Evolutionary conservation across 2,329 filamentous ascomycete genomes (phyloP).

Genomic region (Aspergillus sp.): DNA sequence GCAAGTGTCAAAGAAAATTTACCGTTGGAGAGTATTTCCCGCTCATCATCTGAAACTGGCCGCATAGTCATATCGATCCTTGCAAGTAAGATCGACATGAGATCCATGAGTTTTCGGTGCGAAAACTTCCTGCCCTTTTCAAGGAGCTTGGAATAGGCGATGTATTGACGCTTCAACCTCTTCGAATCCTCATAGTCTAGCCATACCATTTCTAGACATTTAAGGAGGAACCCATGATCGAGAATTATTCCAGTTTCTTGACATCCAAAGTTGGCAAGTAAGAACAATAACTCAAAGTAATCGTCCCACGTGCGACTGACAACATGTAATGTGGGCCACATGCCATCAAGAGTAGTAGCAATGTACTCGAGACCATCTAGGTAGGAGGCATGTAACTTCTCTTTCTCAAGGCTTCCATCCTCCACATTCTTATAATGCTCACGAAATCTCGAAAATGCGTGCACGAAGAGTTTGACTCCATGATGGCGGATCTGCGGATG

Average conservation of each 20-base stretch:
- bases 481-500: constrained; percentile 57
- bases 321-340: constrained; percentile 65
- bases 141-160: constrained; percentile 40
- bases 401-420: constrained; percentile 24
- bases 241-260: constrained; percentile 61
- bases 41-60: constrained; percentile 26
- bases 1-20: constrained; percentile 33
- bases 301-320: constrained; percentile 71
- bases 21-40: constrained; percentile 25
- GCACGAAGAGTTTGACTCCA: constrained; percentile 53
- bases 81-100: constrained; percentile 41
- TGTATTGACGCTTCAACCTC: constrained; percentile 56
- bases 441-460: constrained; percentile 56
- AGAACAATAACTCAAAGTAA: constrained; percentile 68
- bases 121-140: constrained; percentile 50
- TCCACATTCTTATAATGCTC: constrained; percentile 25
- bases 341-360: constrained; percentile 51
- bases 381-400: constrained; percentile 28
- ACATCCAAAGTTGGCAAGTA: constrained; percentile 63
- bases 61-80: constrained; percentile 38
- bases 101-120: constrained; percentile 41
- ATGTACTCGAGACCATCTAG: constrained; percentile 30
- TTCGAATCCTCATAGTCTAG: constrained; percentile 55
- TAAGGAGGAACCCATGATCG: constrained; percentile 60
- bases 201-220: constrained; percentile 59